Percentiles rank a stretch among this genome's conserved stretches.
Evolutionary conservation across 176 grass and related monocot species (phyloP).

Genomic region (Aegilops speltoides): DNA sequence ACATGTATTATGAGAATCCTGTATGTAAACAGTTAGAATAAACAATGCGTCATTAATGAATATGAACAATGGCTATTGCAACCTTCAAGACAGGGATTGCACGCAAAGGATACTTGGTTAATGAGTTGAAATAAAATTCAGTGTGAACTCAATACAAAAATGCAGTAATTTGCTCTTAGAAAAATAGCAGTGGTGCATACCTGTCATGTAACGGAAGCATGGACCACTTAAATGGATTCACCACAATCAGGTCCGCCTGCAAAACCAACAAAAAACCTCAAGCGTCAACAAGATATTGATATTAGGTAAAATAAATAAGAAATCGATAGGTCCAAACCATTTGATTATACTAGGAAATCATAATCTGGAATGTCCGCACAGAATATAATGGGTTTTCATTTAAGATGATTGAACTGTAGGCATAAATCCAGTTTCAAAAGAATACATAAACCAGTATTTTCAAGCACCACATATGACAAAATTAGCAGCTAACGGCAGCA

Average conservation of each 20-base stretch:
- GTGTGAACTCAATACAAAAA: not conserved
- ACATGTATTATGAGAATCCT: not conserved
- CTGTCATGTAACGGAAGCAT: slow-evolving; percentile 90
- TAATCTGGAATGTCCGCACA: not conserved
- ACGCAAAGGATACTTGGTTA: not conserved
- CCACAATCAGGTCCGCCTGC: slow-evolving; percentile 80
- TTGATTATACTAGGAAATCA: not conserved
- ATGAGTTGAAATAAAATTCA: not conserved
- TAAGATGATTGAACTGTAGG: not conserved
- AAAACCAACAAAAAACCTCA: slow-evolving; percentile 11
- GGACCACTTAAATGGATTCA: slow-evolving; percentile 86
- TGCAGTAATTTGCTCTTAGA: not conserved
- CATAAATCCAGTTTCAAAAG: not conserved
- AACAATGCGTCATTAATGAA: not conserved
- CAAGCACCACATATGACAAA: not conserved
- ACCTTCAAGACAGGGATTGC: not conserved
- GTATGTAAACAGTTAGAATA: not conserved
- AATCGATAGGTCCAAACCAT: not conserved
- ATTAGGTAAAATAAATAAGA: not conserved
- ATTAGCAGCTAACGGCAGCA: slow-evolving; percentile 31
- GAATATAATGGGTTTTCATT: not conserved
- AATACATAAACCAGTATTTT: not conserved
- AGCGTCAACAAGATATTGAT: not conserved
- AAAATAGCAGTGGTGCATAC: slow-evolving; percentile 35
- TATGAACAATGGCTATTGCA: not conserved